These are phyloP conservation scores for Thelephora terrestris DNA, from an alignment of 1,284 basidiomycete genomes.

Conservation along the genomic window DNA sequence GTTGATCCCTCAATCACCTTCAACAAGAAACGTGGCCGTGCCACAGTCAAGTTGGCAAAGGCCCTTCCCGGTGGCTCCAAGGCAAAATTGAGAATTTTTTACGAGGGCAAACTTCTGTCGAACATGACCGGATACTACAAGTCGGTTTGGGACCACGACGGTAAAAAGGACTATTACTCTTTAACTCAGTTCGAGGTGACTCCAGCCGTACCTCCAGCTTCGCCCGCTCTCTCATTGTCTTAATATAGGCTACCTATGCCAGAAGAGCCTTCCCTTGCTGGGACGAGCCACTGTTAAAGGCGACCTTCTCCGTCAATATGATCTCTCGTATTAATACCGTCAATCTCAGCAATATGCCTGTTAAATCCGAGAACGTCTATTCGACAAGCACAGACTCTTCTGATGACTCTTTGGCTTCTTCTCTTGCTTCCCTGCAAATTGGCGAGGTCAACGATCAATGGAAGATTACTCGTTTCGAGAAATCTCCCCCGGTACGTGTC, in stretches of 20 bases:
- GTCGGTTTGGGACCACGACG: conserved; percentile 44
- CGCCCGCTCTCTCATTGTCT: conserved; percentile 3
- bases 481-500: conserved; percentile 44
- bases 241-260: conserved; percentile 75
- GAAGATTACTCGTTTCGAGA: conserved; percentile 76
- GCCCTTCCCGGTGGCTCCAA: conserved; percentile 51
- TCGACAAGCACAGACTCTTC: conserved; percentile 7
- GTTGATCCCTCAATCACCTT: conserved; percentile 38
- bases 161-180: conserved; percentile 57
- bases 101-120: conserved; percentile 53
- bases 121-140: conserved; percentile 71
- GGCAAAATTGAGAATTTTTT: conserved; percentile 52
- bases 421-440: conserved; percentile 15
- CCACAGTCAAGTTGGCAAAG: conserved; percentile 46
- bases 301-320: conserved; percentile 77
- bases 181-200: conserved; percentile 75
- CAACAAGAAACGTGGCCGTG: conserved; percentile 56
- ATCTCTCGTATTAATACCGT: conserved; percentile 74
- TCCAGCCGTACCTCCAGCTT: conserved; percentile 1
- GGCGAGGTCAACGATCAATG: conserved; percentile 34
- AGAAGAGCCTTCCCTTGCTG: conserved; percentile 80
- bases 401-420: conserved; percentile 7
- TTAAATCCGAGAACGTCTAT: conserved; percentile 42
- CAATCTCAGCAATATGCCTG: conserved; percentile 84
- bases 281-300: conserved; percentile 93